Evolutionary conservation across 2,329 filamentous ascomycete species (phyloP), one percentile per base, ranked within the genome.

Genomic region (Fragosphaeria purpurea): DNA sequence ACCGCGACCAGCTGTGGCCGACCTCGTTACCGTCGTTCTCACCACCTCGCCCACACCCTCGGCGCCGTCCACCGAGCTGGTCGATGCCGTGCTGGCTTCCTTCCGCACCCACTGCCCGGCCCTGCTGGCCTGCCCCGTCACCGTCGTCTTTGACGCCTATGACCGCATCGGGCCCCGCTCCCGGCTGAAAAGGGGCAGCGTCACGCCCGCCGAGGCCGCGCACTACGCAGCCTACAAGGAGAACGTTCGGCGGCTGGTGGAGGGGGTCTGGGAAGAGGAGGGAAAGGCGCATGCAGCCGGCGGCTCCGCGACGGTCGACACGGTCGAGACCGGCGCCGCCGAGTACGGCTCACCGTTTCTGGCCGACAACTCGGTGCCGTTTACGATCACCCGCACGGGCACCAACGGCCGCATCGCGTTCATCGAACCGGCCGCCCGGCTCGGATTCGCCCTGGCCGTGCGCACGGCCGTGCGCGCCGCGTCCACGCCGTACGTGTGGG

Each of bases 21-120:
- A 40, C 10, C 57, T 56, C 7, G 35, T 74, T 38, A 74, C 71
- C 0, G 59, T 74, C 47, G 68, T 79, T 45, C 68, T 79, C 55
- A 78, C 76, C 1, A 79, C 75, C 0, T 79, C 76, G 3, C 70
- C 75, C 0, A 79, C 75, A 0, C 76, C 76, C 0, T 79, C 75
- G 1, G 70, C 72, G 0, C 76, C 76, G 0, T 72, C 72, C 0
- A 74, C 74, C 0, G 75, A 77, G 12, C 68, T 79, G 0, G 55
- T 79, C n/a, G 67, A 66, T 0, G 59, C 70, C 0, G 69, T 78
- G 2, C 47, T 78, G 2, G 55, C 61, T 3, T 76, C 74, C 0
- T 76, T 77, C 54, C 61, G 62, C 12, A 44, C 44, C 0, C 62
- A 75, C 56, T 77, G 75, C 48, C 60, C 62, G 0, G 53, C 50